A percentile compares a stretch with the other conserved stretches of the same genome.
Evolutionary conservation across 1,139 yeast species (phyloP).

Genomic region (Saccharomyces hybrid): DNA sequence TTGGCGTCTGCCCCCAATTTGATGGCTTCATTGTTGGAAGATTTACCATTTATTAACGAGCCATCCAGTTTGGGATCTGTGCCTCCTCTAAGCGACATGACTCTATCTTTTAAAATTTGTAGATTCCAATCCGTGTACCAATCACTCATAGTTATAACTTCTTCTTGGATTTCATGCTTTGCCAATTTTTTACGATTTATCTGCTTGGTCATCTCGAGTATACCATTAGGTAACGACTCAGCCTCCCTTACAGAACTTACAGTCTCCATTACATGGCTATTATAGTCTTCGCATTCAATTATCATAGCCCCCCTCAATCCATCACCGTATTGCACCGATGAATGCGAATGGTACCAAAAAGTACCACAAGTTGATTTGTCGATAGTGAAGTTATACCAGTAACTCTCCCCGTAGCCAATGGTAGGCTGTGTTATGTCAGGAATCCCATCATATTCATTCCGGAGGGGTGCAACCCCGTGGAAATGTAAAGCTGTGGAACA

Average conservation of each 20-base stretch:
- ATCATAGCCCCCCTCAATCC: constrained; percentile 41
- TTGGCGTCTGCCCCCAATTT: constrained; percentile 46
- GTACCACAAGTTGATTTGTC: constrained; percentile 40
- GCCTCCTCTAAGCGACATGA: constrained; percentile 30
- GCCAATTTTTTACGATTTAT: constrained; percentile 44
- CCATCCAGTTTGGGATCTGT: constrained; percentile 29
- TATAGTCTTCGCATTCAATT: constrained; percentile 41
- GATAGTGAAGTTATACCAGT: constrained; percentile 36
- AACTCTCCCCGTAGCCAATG: constrained; percentile 34
- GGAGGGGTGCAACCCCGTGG: constrained; percentile 41
- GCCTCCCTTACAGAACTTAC: constrained; percentile 25
- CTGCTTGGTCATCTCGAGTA: constrained; percentile 43
- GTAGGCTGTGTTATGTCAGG: constrained; percentile 41
- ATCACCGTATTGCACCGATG: constrained; percentile 42
- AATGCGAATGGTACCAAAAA: constrained; percentile 48
- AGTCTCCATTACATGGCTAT: constrained; percentile 36
- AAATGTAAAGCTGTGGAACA: constrained; percentile 38
- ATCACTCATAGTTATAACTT: constrained; percentile 55
- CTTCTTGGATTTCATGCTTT: constrained; percentile 41
- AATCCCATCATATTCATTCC: constrained; percentile 39
- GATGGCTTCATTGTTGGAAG: constrained; percentile 47
- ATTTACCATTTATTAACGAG: constrained; percentile 42
- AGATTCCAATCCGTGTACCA: constrained; percentile 56
- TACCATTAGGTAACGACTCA: constrained; percentile 23
- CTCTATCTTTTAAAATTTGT: constrained; percentile 47